A percentile compares a stretch with the other conserved stretches of the same genome.
Conservation (phyloP, 2,329 filamentous ascomycete genomes). For the Bipolaris zeicola region DNA sequence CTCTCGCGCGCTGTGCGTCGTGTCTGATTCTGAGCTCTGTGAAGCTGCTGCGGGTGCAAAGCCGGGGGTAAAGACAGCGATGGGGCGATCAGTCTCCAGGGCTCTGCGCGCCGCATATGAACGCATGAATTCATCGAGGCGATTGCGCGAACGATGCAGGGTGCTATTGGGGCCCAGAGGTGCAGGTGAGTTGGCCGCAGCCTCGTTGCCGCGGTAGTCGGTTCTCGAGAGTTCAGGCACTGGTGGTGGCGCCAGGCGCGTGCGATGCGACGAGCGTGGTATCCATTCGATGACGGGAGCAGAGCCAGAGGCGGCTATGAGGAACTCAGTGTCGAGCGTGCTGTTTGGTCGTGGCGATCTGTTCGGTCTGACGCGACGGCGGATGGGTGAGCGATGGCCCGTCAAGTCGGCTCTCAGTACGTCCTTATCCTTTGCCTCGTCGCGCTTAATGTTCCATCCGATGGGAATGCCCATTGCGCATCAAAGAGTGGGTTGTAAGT, state of each 20-base stretch:
- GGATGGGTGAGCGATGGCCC: conserved; percentile 63
- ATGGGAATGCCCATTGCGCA: conserved; percentile 59
- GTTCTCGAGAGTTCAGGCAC: conserved; percentile 40
- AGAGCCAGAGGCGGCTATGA: conserved; percentile 20
- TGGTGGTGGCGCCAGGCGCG: conserved; percentile 38
- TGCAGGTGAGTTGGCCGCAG: conserved; percentile 19
- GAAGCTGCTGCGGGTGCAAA: conserved; percentile 41
- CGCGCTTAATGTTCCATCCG: conserved; percentile 55
- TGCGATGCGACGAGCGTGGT: conserved; percentile 26
- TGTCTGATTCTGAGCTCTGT: conserved; percentile 15
- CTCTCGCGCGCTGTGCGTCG: conserved; percentile 10
- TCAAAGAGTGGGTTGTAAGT: conserved; percentile 20
- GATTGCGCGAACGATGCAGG: conserved; percentile 19
- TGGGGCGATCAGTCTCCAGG: conserved; percentile 20
- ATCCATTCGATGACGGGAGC: conserved; percentile 18
- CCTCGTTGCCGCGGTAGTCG: conserved; percentile 23
- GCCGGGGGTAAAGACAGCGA: conserved; percentile 42
- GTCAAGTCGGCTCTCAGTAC: conserved; percentile 59
- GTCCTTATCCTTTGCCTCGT: conserved; percentile 51
- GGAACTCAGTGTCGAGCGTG: conserved; percentile 26
- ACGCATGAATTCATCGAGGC: conserved; percentile 20
- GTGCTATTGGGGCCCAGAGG: conserved; percentile 21
- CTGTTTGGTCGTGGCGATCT: conserved; percentile 28
- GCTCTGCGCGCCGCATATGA: conserved; percentile 19
- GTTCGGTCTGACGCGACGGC: conserved; percentile 52